phyloP scores from a whole-genome alignment of 1,284 basidiomycete species.

The Ganoderma lucidum region DNA sequence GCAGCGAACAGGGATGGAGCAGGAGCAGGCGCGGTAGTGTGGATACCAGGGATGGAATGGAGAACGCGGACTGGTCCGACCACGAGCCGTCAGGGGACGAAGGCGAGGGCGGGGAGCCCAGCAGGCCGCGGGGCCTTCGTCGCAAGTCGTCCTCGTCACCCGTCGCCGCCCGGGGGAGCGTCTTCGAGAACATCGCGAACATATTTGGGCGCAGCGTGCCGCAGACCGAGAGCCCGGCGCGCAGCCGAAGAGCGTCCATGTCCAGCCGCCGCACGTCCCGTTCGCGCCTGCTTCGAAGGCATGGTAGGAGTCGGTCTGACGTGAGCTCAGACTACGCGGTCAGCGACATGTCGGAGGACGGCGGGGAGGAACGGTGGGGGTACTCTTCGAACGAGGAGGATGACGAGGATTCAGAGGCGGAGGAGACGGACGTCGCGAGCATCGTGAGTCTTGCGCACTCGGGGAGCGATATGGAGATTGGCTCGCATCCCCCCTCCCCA shows the following conservation, averaged over 20 bases:
- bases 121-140: constrained; percentile 33
- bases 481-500: constrained; percentile 72
- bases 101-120: constrained; percentile 39
- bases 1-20: constrained; percentile 44
- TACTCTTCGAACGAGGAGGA: constrained; percentile 81
- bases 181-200: constrained; percentile 75
- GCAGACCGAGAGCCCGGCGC: constrained; percentile 46
- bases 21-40: constrained; percentile 56
- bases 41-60: constrained; percentile 47
- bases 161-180: constrained; percentile 49
- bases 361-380: constrained; percentile 75
- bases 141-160: constrained; percentile 44
- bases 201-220: constrained; percentile 65
- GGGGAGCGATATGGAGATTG: constrained; percentile 69
- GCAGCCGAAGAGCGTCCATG: constrained; percentile 57
- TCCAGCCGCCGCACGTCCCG: constrained; percentile 63
- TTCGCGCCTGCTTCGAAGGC: constrained; percentile 61
- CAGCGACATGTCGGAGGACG: constrained; percentile 59
- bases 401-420: constrained; percentile 40
- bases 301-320: constrained; percentile 60
- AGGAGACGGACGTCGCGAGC: constrained; percentile 36
- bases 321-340: constrained; percentile 65
- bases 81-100: constrained; percentile 21
- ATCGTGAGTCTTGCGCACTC: constrained; percentile 45
- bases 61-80: constrained; percentile 28